Percentiles rank a stretch among this genome's conserved stretches.
Conservation (phyloP, 768 basidiomycete species). For the Strobilomyces dryophilus region DNA sequence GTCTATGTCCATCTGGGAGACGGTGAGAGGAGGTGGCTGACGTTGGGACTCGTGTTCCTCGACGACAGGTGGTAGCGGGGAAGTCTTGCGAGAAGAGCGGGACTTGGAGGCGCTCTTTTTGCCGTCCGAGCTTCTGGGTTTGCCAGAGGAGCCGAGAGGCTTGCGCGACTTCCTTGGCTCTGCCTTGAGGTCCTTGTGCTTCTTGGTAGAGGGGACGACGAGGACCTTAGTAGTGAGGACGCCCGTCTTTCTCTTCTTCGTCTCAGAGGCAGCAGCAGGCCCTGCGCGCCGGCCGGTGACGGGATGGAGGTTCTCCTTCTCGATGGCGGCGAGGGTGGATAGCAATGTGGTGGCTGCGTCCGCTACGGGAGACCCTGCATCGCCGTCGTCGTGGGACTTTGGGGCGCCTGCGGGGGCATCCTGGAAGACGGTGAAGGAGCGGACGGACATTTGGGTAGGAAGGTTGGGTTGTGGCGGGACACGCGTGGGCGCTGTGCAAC, state of each 20-base stretch:
- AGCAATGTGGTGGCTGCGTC: slow-evolving; percentile 31
- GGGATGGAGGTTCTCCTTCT: slow-evolving; percentile 81
- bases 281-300: slow-evolving; percentile 62
- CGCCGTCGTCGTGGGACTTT: slow-evolving; percentile 28
- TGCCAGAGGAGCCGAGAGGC: slow-evolving; percentile 29
- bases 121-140: slow-evolving; percentile 27
- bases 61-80: slow-evolving; percentile 59
- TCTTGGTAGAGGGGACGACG: slow-evolving; percentile 35
- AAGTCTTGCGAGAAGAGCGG: slow-evolving; percentile 42
- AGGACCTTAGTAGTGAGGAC: slow-evolving; percentile 53
- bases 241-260: slow-evolving; percentile 64
- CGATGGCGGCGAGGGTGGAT: slow-evolving; percentile 38
- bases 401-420: slow-evolving; percentile 42
- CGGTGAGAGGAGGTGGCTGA: slow-evolving; percentile 21
- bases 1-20: slow-evolving; percentile 55
- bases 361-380: slow-evolving; percentile 19
- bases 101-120: slow-evolving; percentile 38
- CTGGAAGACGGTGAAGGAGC: slow-evolving; percentile 62
- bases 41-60: slow-evolving; percentile 43
- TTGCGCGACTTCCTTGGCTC: slow-evolving; percentile 60
- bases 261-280: slow-evolving; percentile 30
- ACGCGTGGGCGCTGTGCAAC: slow-evolving; percentile 29
- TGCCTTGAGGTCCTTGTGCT: slow-evolving; percentile 41
- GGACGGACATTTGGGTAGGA: slow-evolving; percentile 45
- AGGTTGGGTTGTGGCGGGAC: background rate